Conservation (phyloP, 495 filamentous ascomycete genomes). For the Cairneyella variabilis region DNA sequence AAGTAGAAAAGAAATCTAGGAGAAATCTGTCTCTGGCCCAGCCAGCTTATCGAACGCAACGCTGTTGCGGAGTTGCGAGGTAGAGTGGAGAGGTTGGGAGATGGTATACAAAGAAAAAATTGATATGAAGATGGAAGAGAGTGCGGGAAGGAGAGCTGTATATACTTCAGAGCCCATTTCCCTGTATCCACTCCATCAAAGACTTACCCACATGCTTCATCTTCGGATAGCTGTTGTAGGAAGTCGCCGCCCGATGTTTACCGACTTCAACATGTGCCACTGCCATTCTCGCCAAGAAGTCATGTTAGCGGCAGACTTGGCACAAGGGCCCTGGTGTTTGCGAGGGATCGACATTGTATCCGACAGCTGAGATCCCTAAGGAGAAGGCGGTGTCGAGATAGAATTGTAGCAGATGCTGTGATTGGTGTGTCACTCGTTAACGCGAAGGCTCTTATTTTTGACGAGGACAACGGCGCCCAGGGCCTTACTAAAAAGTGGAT, state of each 20-base stretch:
- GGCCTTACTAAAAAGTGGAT: constrained; percentile 3
- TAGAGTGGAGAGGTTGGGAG: neutral
- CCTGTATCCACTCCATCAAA: constrained; percentile 1
- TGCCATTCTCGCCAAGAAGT: neutral
- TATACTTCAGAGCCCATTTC: constrained; percentile 2
- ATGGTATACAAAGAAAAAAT: neutral
- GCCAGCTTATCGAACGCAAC: constrained; percentile 1
- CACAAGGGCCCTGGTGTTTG: neutral
- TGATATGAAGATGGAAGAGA: constrained; percentile 2
- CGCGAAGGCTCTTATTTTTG: constrained; percentile 9
- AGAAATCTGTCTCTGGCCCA: constrained; percentile 4
- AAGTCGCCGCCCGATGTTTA: neutral
- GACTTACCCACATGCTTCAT: constrained; percentile 3
- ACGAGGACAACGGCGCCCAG: constrained; percentile 4
- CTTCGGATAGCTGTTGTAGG: neutral
- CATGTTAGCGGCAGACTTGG: neutral
- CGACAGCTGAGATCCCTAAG: neutral
- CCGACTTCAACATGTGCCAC: neutral
- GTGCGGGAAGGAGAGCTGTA: constrained; percentile 1
- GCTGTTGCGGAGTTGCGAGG: neutral
- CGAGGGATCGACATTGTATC: constrained; percentile 8
- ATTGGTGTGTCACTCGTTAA: neutral
- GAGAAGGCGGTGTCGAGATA: neutral
- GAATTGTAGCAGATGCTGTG: neutral
- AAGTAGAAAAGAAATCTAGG: neutral